Conservation (phyloP, 1,284 basidiomycete species). For the Cerrena zonata region DNA sequence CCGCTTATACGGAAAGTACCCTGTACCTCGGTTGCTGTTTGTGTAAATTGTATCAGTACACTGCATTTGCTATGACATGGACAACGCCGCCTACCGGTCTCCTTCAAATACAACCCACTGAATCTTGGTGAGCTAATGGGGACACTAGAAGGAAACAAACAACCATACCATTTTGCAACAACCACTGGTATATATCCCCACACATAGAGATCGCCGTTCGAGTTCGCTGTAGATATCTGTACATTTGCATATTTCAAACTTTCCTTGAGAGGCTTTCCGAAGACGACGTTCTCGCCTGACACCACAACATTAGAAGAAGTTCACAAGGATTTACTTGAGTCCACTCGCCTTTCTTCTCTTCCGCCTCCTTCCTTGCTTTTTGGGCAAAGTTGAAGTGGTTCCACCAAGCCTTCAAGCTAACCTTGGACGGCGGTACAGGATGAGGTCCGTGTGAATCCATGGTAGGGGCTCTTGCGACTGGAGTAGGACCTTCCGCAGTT, state of each 20-base stretch:
- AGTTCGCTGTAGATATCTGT: constrained; percentile 88
- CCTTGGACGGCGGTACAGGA: constrained; percentile 44
- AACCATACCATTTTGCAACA: constrained; percentile 87
- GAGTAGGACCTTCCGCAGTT: background rate
- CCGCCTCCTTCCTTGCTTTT: constrained; percentile 47
- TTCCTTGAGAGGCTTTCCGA: constrained; percentile 80
- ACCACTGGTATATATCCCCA: constrained; percentile 95
- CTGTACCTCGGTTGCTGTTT: constrained; percentile 87
- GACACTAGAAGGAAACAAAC: constrained; percentile 5
- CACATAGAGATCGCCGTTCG: constrained; percentile 77
- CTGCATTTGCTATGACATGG: constrained; percentile 5
- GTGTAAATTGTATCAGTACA: constrained; percentile 9
- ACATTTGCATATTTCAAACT: constrained; percentile 85
- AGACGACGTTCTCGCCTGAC: constrained; percentile 53
- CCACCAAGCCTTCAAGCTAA: constrained; percentile 80
- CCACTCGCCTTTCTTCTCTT: constrained; percentile 35
- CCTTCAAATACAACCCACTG: constrained; percentile 86
- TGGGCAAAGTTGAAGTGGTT: constrained; percentile 64
- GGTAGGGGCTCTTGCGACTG: constrained; percentile 11
- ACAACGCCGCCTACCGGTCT: constrained; percentile 55
- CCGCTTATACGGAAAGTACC: constrained; percentile 94
- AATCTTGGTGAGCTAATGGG: constrained; percentile 2
- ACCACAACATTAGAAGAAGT: background rate
- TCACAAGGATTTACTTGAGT: background rate
- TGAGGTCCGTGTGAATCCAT: constrained; percentile 15